Evolutionary conservation across 768 basidiomycete species (phyloP), one percentile per base, ranked within the genome.

Genomic region (Xerocomus potaroensis): DNA sequence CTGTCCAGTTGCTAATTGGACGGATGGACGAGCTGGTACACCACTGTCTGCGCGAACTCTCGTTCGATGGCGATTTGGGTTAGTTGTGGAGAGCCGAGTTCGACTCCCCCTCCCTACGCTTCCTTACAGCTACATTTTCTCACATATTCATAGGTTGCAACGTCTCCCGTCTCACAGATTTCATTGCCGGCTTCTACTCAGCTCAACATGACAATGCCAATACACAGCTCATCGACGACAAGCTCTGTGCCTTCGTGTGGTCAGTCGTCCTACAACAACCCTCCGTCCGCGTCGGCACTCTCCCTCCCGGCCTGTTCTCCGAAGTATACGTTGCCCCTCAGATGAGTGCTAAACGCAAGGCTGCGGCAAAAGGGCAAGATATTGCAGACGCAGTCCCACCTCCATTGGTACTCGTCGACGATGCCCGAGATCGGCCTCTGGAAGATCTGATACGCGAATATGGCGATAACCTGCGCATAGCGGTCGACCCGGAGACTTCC

Each of bases 51-150:
- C 83, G 85, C 31, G 90, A 95, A 64, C 73, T 95, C 24, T 81
- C 92, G 5, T 93, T 92, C 66, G 91, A 93, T 58, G 91, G 91
- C 5, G 89, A 93, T 63, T 73, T 90, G 34, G 91, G 91, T 93
- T 65, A 72, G 85, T 77, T 47, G 10, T 18, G 8, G 23, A 37
- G 49, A 43, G 46, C 54, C 56, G 69, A 58, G 76, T 76, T 78
- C 74, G 74, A 76, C 70, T 41, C 56, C 73, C 72, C 68, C 47
- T 45, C n/a, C 45, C 19, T 30, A 50, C 55, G 69, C 14, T 37
- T 37, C 11, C 21, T 26, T 9, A 7, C 6, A 7, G 24, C 58
- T 50, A 7, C 34, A 50, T 57, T 64, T 64, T 48, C 35, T 58
- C 45, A 32, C 40, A 49, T 50, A 11, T 35, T 41, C 56, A 14